These are phyloP conservation scores for Trichoderma sp. DNA, from an alignment of 2,329 filamentous ascomycete species.

Conservation along the genomic window DNA sequence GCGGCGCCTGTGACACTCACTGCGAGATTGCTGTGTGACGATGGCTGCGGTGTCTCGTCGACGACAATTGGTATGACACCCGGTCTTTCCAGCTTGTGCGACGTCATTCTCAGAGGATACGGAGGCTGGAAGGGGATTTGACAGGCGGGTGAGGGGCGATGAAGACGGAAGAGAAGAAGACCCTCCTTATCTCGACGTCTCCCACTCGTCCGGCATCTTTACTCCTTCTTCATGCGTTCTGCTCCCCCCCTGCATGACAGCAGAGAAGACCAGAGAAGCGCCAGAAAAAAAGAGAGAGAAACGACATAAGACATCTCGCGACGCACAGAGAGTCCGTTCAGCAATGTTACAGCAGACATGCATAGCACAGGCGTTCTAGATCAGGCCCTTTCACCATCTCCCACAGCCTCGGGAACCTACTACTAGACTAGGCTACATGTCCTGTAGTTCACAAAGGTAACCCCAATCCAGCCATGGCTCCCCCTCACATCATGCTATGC, in stretches of 20 bases:
- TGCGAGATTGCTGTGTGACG: neutral
- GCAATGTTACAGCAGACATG: neutral
- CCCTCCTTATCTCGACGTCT: neutral
- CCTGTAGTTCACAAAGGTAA: neutral
- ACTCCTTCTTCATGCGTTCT: neutral
- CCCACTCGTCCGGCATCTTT: neutral
- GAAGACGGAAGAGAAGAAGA: neutral
- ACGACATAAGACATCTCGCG: neutral
- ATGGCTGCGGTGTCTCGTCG: neutral
- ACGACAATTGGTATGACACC: neutral
- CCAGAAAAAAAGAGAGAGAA: neutral
- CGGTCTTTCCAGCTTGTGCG: no score
- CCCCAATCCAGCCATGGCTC: constrained; percentile 8
- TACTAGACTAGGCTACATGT: neutral
- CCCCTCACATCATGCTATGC: constrained; percentile 24
- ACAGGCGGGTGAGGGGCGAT: neutral
- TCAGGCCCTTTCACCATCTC: neutral
- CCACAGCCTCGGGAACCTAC: constrained; percentile 16
- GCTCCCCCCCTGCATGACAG: neutral
- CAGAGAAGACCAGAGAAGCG: neutral
- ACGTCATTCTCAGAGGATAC: neutral
- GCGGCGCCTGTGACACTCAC: no score
- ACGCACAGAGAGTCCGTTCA: neutral
- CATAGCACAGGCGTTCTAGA: constrained; percentile 6
- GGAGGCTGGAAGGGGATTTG: neutral